Percentiles rank a stretch among this genome's conserved stretches.
These are phyloP conservation scores for Rhodosporidiobolus sp. DNA, from an alignment of 768 basidiomycete species.

Conservation along the genomic window DNA sequence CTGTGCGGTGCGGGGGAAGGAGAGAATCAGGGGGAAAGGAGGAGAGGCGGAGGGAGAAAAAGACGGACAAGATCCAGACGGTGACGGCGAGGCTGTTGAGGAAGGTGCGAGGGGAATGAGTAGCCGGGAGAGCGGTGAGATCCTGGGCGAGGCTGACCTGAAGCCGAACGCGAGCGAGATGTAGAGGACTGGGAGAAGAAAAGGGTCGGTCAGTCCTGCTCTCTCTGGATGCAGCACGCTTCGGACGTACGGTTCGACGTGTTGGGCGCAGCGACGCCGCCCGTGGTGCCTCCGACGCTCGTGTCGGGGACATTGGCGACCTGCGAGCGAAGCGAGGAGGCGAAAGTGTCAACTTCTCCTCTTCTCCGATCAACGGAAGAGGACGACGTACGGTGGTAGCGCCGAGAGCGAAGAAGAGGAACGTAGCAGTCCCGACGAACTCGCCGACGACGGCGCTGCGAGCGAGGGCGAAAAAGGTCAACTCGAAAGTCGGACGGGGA, in stretches of 20 bases:
- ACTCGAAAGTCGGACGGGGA: neutral
- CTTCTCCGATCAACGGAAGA: neutral
- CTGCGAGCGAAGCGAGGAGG: neutral
- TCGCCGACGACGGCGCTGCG: neutral
- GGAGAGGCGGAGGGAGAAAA: too few species aligned
- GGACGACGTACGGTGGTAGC: neutral
- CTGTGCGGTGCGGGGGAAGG: too few species aligned
- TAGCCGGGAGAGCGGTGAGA: too few species aligned
- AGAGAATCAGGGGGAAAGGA: too few species aligned
- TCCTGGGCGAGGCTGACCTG: too few species aligned
- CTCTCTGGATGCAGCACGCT: neutral
- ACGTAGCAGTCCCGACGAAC: neutral
- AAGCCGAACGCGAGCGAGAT: constrained; percentile 1
- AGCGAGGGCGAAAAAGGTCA: neutral
- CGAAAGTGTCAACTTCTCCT: neutral
- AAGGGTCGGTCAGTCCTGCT: neutral
- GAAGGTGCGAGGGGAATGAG: too few species aligned
- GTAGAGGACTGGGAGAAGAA: constrained; percentile 1
- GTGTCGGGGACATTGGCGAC: neutral
- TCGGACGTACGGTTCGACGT: neutral
- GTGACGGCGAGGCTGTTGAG: constrained; percentile 13
- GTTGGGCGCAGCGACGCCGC: neutral
- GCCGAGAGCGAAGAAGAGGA: neutral
- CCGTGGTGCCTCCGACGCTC: neutral
- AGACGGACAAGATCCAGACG: constrained; percentile 26